Percentiles rank a stretch among this genome's conserved stretches.
These are phyloP conservation scores for Phytophthora idaei DNA, from an alignment of 352 stramenopile species.

Conservation along the genomic window DNA sequence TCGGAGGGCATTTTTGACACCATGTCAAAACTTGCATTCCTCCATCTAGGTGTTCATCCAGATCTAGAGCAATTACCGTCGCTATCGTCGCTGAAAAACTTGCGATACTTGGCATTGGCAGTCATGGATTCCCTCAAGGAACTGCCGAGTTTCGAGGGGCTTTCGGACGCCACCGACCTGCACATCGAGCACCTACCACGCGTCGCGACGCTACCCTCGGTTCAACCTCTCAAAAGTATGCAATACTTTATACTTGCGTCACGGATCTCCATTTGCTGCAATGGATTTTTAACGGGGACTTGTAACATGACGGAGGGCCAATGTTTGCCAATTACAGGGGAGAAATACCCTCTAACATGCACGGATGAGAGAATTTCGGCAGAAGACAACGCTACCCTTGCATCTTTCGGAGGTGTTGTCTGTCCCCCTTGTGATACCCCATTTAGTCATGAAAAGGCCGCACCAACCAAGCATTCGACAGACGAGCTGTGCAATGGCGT, in stretches of 20 bases:
- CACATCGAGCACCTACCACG: constrained; percentile 1
- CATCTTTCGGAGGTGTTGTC: not conserved
- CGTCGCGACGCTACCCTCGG: constrained; percentile 18
- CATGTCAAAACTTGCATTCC: constrained; percentile 43
- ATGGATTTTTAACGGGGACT: constrained; percentile 32
- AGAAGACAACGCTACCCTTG: constrained; percentile 10
- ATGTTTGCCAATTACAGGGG: constrained; percentile 28
- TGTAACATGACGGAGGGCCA: constrained; percentile 34
- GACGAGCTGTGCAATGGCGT: not conserved
- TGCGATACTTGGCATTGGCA: constrained; percentile 45
- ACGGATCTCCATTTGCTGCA: constrained; percentile 36
- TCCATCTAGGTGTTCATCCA: constrained; percentile 38
- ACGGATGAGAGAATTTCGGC: constrained; percentile 20
- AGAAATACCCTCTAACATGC: constrained; percentile 28
- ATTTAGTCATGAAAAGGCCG: not conserved
- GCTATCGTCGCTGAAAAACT: constrained; percentile 24
- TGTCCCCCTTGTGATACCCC: not conserved
- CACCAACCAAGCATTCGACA: not conserved
- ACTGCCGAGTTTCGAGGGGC: constrained; percentile 35
- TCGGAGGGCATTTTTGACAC: constrained; percentile 31
- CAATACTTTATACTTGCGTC: constrained; percentile 6
- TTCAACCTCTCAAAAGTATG: constrained; percentile 1
- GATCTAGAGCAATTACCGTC: constrained; percentile 38
- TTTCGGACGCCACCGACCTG: constrained; percentile 20
- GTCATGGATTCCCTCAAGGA: constrained; percentile 20